These are phyloP conservation scores for Melanomma pulvis-pyrius DNA, from an alignment of 495 filamentous ascomycete genomes.

Conservation along the genomic window DNA sequence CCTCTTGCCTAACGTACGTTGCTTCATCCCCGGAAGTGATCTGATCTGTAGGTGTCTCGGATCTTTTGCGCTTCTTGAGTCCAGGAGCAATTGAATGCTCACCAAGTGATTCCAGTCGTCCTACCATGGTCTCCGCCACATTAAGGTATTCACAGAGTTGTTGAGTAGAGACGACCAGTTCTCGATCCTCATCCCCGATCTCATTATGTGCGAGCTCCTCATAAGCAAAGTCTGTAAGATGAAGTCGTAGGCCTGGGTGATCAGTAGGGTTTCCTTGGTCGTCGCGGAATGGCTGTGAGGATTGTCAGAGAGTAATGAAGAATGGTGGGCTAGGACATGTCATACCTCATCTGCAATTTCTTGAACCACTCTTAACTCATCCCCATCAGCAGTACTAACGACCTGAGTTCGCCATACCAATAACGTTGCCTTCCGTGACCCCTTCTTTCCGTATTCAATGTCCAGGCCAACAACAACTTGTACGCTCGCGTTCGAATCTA, in stretches of 20 bases:
- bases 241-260: slow-evolving; percentile 36
- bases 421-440: slow-evolving; percentile 33
- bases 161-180: slow-evolving; percentile 27
- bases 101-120: slow-evolving; percentile 21
- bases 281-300: no score
- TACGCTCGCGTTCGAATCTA: slow-evolving; percentile 41
- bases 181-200: slow-evolving; percentile 20
- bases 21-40: slow-evolving; percentile 18
- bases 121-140: slow-evolving; percentile 20
- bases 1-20: slow-evolving; percentile 13
- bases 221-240: slow-evolving; percentile 33
- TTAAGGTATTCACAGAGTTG: slow-evolving; percentile 30
- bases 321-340: slow-evolving; percentile 13
- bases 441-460: slow-evolving; percentile 44
- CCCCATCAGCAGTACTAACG: slow-evolving; percentile 23
- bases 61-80: slow-evolving; percentile 26
- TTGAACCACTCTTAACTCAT: slow-evolving; percentile 31
- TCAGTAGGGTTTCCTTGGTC: slow-evolving; percentile 36
- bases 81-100: slow-evolving; percentile 25
- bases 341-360: slow-evolving; percentile 30
- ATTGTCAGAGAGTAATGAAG: slow-evolving; percentile 3
- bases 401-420: slow-evolving; percentile 31
- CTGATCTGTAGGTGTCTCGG: slow-evolving; percentile 12
- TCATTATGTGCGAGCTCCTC: slow-evolving; percentile 23
- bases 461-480: slow-evolving; percentile 44